Conservation (phyloP, 345 rosid species). For the Pistacia integerrima region DNA sequence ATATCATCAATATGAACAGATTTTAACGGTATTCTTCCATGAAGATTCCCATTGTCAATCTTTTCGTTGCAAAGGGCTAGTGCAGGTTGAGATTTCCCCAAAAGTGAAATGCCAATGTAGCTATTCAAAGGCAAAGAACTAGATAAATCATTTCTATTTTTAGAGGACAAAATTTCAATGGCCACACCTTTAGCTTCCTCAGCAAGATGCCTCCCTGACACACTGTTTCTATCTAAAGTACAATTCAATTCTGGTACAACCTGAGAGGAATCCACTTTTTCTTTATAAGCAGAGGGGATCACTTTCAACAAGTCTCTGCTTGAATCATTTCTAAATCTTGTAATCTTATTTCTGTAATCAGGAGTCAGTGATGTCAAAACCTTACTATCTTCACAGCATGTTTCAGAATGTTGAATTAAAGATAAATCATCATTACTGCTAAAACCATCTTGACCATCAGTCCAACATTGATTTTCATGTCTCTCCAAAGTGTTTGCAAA, state of each 20-base stretch:
- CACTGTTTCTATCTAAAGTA: constrained; percentile 8
- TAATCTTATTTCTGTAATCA: neutral
- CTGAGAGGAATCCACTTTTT: neutral
- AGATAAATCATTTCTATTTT: constrained; percentile 14
- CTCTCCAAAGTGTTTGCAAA: constrained; percentile 40
- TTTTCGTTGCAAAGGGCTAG: constrained; percentile 15
- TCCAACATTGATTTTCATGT: constrained; percentile 23
- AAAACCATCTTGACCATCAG: constrained; percentile 9
- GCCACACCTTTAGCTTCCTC: constrained; percentile 15
- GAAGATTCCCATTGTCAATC: constrained; percentile 13
- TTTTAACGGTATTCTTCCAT: neutral
- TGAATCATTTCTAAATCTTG: constrained; percentile 1
- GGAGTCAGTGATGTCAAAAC: neutral
- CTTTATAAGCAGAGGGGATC: neutral
- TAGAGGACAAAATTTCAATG: constrained; percentile 17
- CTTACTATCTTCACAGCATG: constrained; percentile 16
- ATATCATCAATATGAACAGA: neutral
- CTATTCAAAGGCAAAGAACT: neutral
- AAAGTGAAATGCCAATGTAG: neutral
- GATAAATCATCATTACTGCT: constrained; percentile 6
- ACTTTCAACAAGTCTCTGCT: neutral
- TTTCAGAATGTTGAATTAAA: constrained; percentile 16
- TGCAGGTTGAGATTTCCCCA: constrained; percentile 1
- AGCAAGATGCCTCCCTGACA: constrained; percentile 16
- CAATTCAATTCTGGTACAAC: constrained; percentile 1